Conservation (phyloP, 345 rosid species). For the Nasturtium officinale region DNA sequence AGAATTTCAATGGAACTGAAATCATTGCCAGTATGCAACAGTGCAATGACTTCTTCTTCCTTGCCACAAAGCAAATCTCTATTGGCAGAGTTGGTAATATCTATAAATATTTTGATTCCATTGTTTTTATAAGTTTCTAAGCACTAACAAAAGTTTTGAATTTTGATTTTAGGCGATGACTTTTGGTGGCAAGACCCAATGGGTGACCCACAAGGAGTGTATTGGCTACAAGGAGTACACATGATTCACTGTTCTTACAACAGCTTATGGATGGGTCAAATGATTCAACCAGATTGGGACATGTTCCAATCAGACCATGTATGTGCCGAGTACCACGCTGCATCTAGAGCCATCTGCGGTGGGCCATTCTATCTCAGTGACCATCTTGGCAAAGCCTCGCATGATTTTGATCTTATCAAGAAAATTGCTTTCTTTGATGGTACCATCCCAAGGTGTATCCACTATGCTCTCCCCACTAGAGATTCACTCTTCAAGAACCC, state of each 20-base stretch:
- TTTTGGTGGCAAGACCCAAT: constrained; percentile 95
- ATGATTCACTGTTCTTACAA: constrained; percentile 92
- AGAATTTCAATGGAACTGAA: constrained; percentile 78
- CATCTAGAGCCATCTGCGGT: constrained; percentile 84
- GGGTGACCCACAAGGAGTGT: constrained; percentile 87
- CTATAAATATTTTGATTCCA: neutral
- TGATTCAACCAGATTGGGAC: constrained; percentile 94
- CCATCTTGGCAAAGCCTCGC: constrained; percentile 56
- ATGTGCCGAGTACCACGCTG: constrained; percentile 87
- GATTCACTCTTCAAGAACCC: constrained; percentile 89
- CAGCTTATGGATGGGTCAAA: constrained; percentile 93
- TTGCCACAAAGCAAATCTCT: constrained; percentile 78
- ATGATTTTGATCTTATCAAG: constrained; percentile 73
- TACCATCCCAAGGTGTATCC: constrained; percentile 74
- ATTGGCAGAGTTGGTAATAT: constrained; percentile 84
- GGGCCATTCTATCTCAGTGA: constrained; percentile 89
- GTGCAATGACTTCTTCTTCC: constrained; percentile 87
- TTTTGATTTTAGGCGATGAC: constrained; percentile 65
- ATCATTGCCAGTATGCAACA: constrained; percentile 90
- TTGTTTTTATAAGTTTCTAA: neutral
- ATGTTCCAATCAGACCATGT: constrained; percentile 93
- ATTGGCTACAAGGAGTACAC: constrained; percentile 89
- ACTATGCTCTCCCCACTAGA: constrained; percentile 78
- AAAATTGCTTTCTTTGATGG: constrained; percentile 77
- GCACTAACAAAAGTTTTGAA: neutral